Evolutionary conservation across 2,329 filamentous ascomycete genomes (phyloP), one percentile per base, ranked within the genome.

Genomic region (Aspergillus glaucus): DNA sequence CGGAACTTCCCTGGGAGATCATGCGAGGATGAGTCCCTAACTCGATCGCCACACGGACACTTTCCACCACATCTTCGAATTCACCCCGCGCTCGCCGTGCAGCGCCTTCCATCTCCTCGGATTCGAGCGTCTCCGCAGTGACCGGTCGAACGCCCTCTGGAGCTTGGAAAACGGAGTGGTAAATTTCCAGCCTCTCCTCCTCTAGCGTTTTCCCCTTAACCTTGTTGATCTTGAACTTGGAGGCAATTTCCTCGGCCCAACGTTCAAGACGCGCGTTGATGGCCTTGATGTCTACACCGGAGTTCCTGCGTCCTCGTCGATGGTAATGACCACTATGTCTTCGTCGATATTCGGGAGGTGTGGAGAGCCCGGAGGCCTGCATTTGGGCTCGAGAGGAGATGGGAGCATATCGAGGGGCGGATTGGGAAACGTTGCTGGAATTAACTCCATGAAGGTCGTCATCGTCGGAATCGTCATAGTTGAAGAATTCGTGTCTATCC

Each of bases 181-280:
- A 91, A 51, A 98, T 98, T 73, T 98, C 93, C 30, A 96, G 76
- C 47, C 85, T 85, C 67, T 95, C 88, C 58, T 94, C 88, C 57
- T 94, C 88, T 41, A 84, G 72, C 6, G 80, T 81, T 61, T 82
- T 85, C 44, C 85, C 87, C 65, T 84, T 88, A 47, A 86, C 82
- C 61, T 84, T 85, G 58, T 80, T 78, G 55, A 91, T 88, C 75
- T 95, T 97, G 79, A 98, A 97, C 61, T 94, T 93, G 58, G 89
- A 87, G 26, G 93, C 91, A 62, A 98, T 97, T 72, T 98, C 93
- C 60, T 97, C 93, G 14, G 93, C 93, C 93, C 93, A 98, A 65
- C 88, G 80, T 72, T 98, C 93, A 22, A 98, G 75, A 21, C 93
- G 81, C 50, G 92, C 91, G 69, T 98, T 98, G 71, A 98, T 97